These are phyloP conservation scores for Cruciata laevipes DNA, from an alignment of 257 asterid species.

Conservation along the genomic window DNA sequence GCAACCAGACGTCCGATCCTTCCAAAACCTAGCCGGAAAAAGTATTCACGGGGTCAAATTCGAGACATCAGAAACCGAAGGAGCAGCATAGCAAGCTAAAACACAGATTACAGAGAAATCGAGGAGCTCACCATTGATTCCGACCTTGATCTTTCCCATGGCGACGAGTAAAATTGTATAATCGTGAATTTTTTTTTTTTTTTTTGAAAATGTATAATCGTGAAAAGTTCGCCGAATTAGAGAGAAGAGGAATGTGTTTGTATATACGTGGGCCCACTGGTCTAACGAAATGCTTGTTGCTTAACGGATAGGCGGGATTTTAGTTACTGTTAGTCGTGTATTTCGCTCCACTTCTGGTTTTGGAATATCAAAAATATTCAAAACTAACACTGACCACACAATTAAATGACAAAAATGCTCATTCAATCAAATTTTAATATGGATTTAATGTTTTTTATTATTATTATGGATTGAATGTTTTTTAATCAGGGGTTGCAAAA, in stretches of 20 bases:
- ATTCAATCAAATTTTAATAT: too few species aligned
- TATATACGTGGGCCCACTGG: neutral
- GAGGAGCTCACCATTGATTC: conserved; percentile 55
- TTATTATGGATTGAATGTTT: too few species aligned
- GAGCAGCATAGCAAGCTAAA: neutral
- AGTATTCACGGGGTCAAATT: neutral
- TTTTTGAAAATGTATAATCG: neutral
- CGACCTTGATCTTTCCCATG: conserved; percentile 77
- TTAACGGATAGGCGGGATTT: neutral
- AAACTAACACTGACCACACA: too few species aligned
- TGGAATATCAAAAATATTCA: neutral
- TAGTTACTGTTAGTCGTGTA: neutral
- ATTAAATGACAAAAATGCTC: too few species aligned
- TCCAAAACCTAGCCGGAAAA: conserved; percentile 52
- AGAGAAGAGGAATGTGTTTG: neutral
- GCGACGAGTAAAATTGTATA: neutral
- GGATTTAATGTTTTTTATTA: too few species aligned
- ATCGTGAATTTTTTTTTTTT: too few species aligned
- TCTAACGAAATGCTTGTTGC: neutral
- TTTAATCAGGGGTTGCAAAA: too few species aligned
- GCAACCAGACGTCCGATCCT: conserved; percentile 90
- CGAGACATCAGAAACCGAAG: neutral
- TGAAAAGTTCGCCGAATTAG: neutral
- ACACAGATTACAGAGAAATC: neutral
- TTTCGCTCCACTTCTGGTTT: neutral